Percentiles rank a stretch among this genome's conserved stretches.
Evolutionary conservation across 768 basidiomycete genomes (phyloP).

Genomic region (Lactifluus volemus): DNA sequence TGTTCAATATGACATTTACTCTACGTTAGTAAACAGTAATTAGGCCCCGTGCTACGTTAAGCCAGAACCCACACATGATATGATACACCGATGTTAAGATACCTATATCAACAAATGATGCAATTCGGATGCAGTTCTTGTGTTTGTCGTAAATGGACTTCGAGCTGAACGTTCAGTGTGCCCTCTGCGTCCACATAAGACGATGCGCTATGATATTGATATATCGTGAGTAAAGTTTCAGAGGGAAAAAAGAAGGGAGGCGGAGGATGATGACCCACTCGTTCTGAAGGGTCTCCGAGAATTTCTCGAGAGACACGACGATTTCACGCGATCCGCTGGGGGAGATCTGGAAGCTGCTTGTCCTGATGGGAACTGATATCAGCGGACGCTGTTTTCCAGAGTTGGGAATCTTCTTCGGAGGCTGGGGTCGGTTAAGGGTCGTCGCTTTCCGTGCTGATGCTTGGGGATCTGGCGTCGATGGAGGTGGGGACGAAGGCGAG

Average conservation of each 20-base stretch:
- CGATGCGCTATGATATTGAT: background rate
- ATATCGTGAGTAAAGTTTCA: background rate
- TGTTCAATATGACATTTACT: too few species aligned
- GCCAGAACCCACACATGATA: background rate
- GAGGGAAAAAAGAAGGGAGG: too few species aligned
- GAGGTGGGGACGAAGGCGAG: background rate
- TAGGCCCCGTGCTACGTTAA: background rate
- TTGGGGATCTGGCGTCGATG: background rate
- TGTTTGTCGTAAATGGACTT: conserved; percentile 14
- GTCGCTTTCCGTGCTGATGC: background rate
- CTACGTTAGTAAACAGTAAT: too few species aligned
- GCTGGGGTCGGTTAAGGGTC: background rate
- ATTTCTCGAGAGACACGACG: conserved; percentile 9
- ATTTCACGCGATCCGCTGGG: conserved; percentile 6
- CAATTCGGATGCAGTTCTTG: conserved; percentile 1
- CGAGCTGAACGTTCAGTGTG: conserved; percentile 17
- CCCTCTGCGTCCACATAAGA: conserved; percentile 14
- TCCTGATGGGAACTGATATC: conserved; percentile 6
- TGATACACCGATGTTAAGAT: background rate
- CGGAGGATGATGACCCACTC: conserved; percentile 1
- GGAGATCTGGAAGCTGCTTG: background rate
- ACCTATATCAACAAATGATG: conserved; percentile 13
- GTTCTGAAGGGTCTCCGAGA: conserved; percentile 3
- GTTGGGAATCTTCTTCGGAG: conserved; percentile 1
- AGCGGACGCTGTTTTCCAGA: background rate